Conservation (phyloP, 306 rosid species). For the Malus domestica region DNA sequence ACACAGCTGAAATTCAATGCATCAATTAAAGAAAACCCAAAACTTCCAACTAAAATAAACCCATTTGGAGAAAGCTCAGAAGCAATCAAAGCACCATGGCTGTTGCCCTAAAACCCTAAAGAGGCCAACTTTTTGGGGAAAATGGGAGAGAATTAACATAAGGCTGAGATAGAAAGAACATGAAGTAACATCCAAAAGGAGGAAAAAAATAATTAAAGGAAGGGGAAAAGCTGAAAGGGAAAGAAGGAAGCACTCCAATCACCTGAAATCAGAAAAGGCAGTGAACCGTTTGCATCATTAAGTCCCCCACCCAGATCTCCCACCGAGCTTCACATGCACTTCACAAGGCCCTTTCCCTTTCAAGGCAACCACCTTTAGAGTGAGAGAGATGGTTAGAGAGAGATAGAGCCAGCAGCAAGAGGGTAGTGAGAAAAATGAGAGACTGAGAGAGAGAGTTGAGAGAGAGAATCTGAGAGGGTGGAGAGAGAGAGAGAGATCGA, state of each 20-base stretch:
- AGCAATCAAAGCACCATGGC: conserved; percentile 19
- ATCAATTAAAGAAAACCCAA: conserved; percentile 15
- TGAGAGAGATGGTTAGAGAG: conserved; percentile 4
- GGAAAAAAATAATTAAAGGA: background rate
- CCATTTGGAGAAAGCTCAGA: conserved; percentile 34
- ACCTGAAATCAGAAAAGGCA: conserved; percentile 60
- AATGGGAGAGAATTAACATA: conserved; percentile 19
- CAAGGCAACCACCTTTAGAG: conserved; percentile 41
- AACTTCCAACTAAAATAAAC: conserved; percentile 17
- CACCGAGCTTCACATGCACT: conserved; percentile 72
- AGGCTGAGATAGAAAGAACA: conserved; percentile 26
- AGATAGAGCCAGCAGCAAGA: conserved; percentile 5
- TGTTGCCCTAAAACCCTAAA: conserved; percentile 5
- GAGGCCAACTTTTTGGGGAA: conserved; percentile 15
- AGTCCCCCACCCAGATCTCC: conserved; percentile 63
- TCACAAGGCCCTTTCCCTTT: conserved; percentile 46
- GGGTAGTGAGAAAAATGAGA: background rate
- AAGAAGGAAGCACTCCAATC: conserved; percentile 28
- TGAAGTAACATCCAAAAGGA: conserved; percentile 24
- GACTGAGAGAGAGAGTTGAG: background rate
- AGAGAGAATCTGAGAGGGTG: background rate
- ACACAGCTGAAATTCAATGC: conserved; percentile 16
- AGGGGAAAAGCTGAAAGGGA: conserved; percentile 28
- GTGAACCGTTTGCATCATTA: conserved; percentile 44
- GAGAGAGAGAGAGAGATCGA: conserved; percentile 32